Base-by-base conservation (phyloP, 2,329 filamentous ascomycete genomes). In the Fusarium anthophilum region DNA sequence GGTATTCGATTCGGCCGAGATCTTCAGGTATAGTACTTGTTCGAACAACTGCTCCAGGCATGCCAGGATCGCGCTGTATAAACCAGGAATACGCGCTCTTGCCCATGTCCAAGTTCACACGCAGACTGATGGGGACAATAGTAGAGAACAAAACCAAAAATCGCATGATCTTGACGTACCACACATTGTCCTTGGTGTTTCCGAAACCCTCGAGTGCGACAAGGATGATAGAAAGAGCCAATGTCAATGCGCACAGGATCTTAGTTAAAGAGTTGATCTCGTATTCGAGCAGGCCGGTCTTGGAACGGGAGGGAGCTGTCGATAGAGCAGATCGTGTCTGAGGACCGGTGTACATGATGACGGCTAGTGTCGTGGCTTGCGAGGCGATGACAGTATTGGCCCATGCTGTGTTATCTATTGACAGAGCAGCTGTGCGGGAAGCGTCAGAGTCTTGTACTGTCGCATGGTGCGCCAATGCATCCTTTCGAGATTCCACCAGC, bases 71-170 rank as follows among this genome's bases (percentile, higher is more conserved):
- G 55, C 92, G 89, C 80, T 99, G 95, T 66, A 99, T 99, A 80
- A 98, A 98, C 84, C 93, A 94, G 14, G 95, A 97, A 82, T 98
- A 99, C 5, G 96, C 94, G 63, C 94, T 96, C 83, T 99, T 99
- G 44, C 96, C 97, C 90, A 99, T 92, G 80, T 99, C 96, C 24
- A 99, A 87, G 80, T 99, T 99, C 76, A 99, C 96, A 57, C 96
- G 93, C 76, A 99, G 86, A 83, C 95, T 97, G 82, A 99, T 98
- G 3, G 96, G 96, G 32, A 99, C 97, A 79, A 99, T 99, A 0
- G 96, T 98, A n/a, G 96, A 98, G 86, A 99, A 99, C 2, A 99
- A 87, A 69, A 99, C 97, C 72, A 99, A 85, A 81, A 98, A 99
- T n/a, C 96, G 92, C 91, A 98, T 96, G 78, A 98, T 97, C 74